Evolutionary conservation across 208 protist genomes (phyloP).

Genomic region (Trypanosoma boissoni): DNA sequence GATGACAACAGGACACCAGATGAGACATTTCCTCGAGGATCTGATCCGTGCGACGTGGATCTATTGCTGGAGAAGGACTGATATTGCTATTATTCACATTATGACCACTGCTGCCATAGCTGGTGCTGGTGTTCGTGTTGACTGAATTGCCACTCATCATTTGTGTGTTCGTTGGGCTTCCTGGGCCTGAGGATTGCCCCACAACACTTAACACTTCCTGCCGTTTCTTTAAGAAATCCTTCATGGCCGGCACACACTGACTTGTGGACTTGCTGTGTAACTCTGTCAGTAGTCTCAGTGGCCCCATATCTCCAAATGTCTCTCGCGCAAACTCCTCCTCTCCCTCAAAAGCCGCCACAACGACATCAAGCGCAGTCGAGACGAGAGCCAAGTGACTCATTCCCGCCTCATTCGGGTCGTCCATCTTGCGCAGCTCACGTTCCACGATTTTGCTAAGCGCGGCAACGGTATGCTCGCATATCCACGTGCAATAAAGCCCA

Average conservation of each 20-base stretch:
- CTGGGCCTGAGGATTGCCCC: slow-evolving; percentile 6
- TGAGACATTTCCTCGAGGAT: slow-evolving; percentile 85
- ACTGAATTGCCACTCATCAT: too few relatives aligned
- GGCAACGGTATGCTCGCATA: slow-evolving; percentile 62
- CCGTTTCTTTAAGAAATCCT: slow-evolving; percentile 65
- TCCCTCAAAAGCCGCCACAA: slow-evolving; percentile 70
- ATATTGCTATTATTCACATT: background rate
- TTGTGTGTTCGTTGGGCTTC: too few relatives aligned
- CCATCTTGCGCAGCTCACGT: slow-evolving; percentile 71
- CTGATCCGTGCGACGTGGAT: slow-evolving; percentile 70
- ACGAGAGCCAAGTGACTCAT: slow-evolving; percentile 78
- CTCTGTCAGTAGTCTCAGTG: slow-evolving; percentile 48
- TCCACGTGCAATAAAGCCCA: slow-evolving; percentile 57
- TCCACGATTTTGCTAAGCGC: slow-evolving; percentile 60
- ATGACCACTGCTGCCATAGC: background rate
- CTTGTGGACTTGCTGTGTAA: slow-evolving; percentile 64
- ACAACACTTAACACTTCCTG: slow-evolving; percentile 37
- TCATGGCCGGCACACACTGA: slow-evolving; percentile 74
- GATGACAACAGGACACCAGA: slow-evolving; percentile 80
- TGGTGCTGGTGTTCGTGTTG: background rate
- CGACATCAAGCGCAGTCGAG: slow-evolving; percentile 73
- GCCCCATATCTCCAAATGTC: slow-evolving; percentile 49
- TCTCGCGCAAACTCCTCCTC: slow-evolving; percentile 68
- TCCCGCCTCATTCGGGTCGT: slow-evolving; percentile 47
- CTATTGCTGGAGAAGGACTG: slow-evolving; percentile 13